phyloP scores from a whole-genome alignment of 305 asterid species.

The Fraxinus platypoda region DNA sequence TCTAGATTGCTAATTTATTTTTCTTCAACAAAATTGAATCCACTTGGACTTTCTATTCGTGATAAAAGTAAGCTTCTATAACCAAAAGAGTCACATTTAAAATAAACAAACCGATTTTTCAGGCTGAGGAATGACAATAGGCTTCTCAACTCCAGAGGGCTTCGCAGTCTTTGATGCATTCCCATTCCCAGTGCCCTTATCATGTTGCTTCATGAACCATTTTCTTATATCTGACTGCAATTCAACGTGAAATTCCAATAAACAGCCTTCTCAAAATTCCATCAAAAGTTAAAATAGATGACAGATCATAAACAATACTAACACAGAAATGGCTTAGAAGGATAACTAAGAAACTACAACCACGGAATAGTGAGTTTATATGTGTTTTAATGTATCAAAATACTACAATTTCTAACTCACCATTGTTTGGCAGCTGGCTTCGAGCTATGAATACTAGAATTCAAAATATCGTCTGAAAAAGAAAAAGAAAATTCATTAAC shows the following conservation, averaged over 20 bases:
- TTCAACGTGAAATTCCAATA: constrained; percentile 13
- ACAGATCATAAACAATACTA: not conserved
- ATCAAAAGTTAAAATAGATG: not conserved
- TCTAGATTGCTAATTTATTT: not conserved
- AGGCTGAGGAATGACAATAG: constrained; percentile 36
- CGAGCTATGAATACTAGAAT: constrained; percentile 18
- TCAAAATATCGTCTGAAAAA: constrained; percentile 30
- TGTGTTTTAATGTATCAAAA: not conserved
- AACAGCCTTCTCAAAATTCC: constrained; percentile 6
- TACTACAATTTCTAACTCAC: constrained; percentile 26
- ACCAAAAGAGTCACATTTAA: not conserved
- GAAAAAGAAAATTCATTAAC: not conserved
- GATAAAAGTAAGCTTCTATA: not conserved
- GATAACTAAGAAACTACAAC: not conserved
- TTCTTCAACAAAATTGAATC: constrained; percentile 15
- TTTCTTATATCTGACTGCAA: constrained; percentile 88
- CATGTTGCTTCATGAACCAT: constrained; percentile 85
- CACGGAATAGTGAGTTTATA: not conserved
- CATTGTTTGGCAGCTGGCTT: constrained; percentile 29
- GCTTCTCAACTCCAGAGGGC: constrained; percentile 47
- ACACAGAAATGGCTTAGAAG: not conserved
- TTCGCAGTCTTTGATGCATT: constrained; percentile 44
- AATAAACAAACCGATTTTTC: constrained; percentile 41
- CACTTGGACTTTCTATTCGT: not conserved
- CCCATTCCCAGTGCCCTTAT: constrained; percentile 55